Percentiles rank a stretch among this genome's conserved stretches.
These are phyloP conservation scores for Chlamydomonas urium DNA, from an alignment of 139 green algal species.

Conservation along the genomic window DNA sequence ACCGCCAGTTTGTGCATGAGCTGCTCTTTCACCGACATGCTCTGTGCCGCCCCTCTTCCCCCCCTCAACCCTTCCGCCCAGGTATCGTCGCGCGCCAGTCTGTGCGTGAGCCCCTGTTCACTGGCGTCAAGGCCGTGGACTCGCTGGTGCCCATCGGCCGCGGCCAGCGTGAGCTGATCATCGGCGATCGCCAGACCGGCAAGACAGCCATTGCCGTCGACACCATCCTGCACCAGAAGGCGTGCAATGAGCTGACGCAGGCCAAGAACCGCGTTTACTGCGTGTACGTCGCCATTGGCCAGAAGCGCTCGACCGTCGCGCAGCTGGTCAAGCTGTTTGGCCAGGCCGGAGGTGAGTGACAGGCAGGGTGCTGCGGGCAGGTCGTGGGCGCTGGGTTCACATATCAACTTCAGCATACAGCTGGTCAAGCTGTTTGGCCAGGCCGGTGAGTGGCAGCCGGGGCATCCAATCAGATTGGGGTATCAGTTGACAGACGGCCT, in stretches of 20 bases:
- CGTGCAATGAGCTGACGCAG: conserved; percentile 37
- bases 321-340: conserved; percentile 74
- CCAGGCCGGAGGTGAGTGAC: conserved; percentile 30
- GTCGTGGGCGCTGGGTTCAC: conserved; percentile 84
- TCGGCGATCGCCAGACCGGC: conserved; percentile 87
- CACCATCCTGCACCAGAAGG: conserved; percentile 76
- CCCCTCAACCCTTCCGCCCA: background rate
- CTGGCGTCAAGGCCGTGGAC: conserved; percentile 77
- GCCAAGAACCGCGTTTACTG: conserved; percentile 75
- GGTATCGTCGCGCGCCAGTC: conserved; percentile 47
- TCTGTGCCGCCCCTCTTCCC: no score
- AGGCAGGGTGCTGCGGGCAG: conserved; percentile 53
- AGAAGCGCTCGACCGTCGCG: conserved; percentile 85
- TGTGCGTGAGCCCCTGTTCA: conserved; percentile 59
- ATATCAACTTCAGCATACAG: conserved; percentile 84
- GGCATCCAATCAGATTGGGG: no score
- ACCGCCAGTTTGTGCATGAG: no score
- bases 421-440: conserved; percentile 70
- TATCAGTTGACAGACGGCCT: background rate
- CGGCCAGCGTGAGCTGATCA: conserved; percentile 89
- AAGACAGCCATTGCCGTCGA: conserved; percentile 90
- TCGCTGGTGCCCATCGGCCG: conserved; percentile 81
- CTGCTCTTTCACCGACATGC: no score
- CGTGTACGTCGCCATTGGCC: conserved; percentile 85
- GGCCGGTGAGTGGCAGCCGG: conserved; percentile 21